Evolutionary conservation across 345 rosid species (phyloP).

Genomic region (Populus davidiana): DNA sequence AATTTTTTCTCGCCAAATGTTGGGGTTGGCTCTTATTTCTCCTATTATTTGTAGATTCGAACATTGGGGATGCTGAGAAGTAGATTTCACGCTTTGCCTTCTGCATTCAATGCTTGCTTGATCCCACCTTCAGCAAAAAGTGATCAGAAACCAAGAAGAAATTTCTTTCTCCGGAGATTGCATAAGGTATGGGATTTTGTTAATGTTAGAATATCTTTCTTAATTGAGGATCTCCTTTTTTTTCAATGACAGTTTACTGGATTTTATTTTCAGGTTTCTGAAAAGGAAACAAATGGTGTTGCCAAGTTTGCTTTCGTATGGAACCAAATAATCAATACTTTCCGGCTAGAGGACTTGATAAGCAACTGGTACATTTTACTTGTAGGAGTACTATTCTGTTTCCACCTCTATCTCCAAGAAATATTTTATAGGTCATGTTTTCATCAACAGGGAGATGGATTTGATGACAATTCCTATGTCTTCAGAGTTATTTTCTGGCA

Average conservation of each 20-base stretch:
- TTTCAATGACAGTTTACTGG: conserved; percentile 2
- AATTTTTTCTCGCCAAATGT: background rate
- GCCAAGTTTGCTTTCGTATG: conserved; percentile 87
- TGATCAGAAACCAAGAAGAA: conserved; percentile 39
- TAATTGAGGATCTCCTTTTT: background rate
- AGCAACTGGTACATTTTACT: conserved; percentile 59
- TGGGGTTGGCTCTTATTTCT: conserved; percentile 9
- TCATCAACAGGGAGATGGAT: conserved; percentile 69
- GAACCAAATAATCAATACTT: conserved; percentile 77
- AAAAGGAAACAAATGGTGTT: conserved; percentile 44
- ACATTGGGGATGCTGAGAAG: conserved; percentile 96
- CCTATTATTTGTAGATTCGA: conserved; percentile 56
- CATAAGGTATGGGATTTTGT: conserved; percentile 46
- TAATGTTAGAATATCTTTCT: conserved; percentile 3
- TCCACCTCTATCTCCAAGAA: conserved; percentile 5
- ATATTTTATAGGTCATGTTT: conserved; percentile 6
- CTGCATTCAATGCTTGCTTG: conserved; percentile 68
- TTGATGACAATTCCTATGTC: conserved; percentile 81
- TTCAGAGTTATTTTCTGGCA: conserved; percentile 56
- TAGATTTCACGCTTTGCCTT: conserved; percentile 82
- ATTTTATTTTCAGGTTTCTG: conserved; percentile 41
- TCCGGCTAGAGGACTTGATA: conserved; percentile 88
- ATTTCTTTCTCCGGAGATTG: conserved; percentile 41
- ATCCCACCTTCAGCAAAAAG: conserved; percentile 56
- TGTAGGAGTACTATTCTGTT: background rate